phyloP scores from a whole-genome alignment of 805 yeast genomes.

The Hanseniaspora meyeri region DNA sequence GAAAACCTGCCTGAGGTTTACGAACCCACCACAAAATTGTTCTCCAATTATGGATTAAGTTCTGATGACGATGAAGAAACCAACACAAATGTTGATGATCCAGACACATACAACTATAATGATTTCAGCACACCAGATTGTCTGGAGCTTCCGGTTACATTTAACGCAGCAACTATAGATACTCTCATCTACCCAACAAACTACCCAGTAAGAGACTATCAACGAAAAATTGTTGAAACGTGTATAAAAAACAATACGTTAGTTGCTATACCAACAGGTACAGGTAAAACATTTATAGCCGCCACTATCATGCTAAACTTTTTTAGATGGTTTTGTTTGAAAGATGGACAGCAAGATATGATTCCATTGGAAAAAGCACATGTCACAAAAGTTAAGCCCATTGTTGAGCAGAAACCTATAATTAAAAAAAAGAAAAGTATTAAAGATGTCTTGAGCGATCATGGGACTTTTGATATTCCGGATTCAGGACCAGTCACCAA shows the following conservation, averaged over 20 bases:
- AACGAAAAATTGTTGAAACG: slow-evolving; percentile 60
- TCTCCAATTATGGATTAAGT: neutral
- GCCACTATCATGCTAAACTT: slow-evolving; percentile 85
- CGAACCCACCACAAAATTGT: neutral
- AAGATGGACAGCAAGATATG: slow-evolving; percentile 4
- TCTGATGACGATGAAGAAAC: neutral
- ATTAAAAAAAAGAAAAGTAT: slow-evolving; percentile 5
- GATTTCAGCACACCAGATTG: neutral
- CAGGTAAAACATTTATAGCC: slow-evolving; percentile 95
- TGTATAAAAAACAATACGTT: slow-evolving; percentile 63
- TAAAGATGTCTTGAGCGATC: slow-evolving; percentile 2
- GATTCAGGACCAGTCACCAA: slow-evolving; percentile 34
- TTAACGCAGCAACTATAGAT: slow-evolving; percentile 7
- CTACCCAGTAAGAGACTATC: slow-evolving; percentile 75
- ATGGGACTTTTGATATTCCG: neutral
- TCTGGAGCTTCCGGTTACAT: slow-evolving; percentile 7
- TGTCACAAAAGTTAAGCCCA: neutral
- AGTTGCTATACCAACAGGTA: slow-evolving; percentile 92
- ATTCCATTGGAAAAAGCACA: neutral
- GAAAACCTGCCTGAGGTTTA: neutral
- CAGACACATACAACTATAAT: neutral
- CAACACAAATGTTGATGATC: neutral
- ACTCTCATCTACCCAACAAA: slow-evolving; percentile 76
- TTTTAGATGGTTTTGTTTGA: slow-evolving; percentile 52
- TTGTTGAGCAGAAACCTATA: neutral